Evolutionary conservation across 805 yeast genomes (phyloP).

Genomic region (Kockiozyma suomiensis): DNA sequence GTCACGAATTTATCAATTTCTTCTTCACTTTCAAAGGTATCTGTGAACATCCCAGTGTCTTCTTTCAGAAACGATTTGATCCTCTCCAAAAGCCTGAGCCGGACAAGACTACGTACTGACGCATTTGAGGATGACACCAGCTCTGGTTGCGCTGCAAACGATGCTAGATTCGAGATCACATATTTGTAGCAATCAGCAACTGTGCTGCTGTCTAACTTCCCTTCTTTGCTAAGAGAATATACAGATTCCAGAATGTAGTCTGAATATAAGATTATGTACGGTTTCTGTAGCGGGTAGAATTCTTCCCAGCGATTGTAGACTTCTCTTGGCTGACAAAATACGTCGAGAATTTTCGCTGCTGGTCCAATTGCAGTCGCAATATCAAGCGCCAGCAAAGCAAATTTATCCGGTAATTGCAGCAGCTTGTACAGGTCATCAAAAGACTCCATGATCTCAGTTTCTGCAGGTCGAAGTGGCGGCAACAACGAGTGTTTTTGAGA

Average conservation of each 20-base stretch:
- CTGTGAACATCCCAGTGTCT: background rate
- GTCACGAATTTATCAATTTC: conserved; percentile 2
- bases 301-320: conserved; percentile 10
- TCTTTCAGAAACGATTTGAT: conserved; percentile 6
- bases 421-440: conserved; percentile 10
- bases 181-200: conserved; percentile 7
- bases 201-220: background rate
- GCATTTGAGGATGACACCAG: conserved; percentile 5
- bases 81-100: conserved; percentile 6
- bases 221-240: background rate
- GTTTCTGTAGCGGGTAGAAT: conserved; percentile 13
- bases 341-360: background rate
- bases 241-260: conserved; percentile 9
- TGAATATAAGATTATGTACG: conserved; percentile 19
- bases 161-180: conserved; percentile 1
- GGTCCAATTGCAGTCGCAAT: conserved; percentile 15
- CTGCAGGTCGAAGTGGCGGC: conserved; percentile 5
- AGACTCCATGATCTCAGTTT: conserved; percentile 8
- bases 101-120: conserved; percentile 8
- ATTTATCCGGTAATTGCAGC: conserved; percentile 18
- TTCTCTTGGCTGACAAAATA: conserved; percentile 9
- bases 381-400: conserved; percentile 10
- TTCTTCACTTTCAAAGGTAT: background rate
- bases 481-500: background rate
- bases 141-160: background rate